These are phyloP conservation scores for Limonomyces culmigenus DNA, from an alignment of 1,284 basidiomycete species.

Conservation along the genomic window DNA sequence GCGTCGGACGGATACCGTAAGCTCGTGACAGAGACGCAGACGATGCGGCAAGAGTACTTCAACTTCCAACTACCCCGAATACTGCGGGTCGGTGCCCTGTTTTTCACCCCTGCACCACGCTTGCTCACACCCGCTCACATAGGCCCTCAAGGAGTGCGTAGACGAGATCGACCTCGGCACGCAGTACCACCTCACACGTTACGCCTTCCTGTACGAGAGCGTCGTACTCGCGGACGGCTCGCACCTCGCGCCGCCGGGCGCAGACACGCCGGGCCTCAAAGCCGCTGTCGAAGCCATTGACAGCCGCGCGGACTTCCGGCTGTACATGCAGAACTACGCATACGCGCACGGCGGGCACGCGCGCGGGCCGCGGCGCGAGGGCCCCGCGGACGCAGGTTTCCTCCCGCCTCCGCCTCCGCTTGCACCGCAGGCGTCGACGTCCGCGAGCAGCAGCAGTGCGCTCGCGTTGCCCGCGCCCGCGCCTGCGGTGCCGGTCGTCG, in stretches of 20 bases:
- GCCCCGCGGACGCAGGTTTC: constrained; percentile 75
- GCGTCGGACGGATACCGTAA: constrained; percentile 85
- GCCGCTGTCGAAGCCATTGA: constrained; percentile 83
- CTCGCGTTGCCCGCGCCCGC: constrained; percentile 10
- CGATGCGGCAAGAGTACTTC: constrained; percentile 91
- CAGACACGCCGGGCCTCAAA: constrained; percentile 71
- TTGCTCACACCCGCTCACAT: constrained; percentile 1
- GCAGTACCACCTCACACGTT: constrained; percentile 91
- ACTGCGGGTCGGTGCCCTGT: constrained; percentile 48
- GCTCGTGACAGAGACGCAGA: constrained; percentile 81
- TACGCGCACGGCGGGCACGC: constrained; percentile 55
- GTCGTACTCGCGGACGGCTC: constrained; percentile 80
- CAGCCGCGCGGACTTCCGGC: constrained; percentile 87
- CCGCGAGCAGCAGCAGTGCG: too few species aligned
- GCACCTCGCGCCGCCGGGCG: constrained; percentile 59
- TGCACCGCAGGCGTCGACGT: too few species aligned
- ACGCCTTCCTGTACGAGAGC: constrained; percentile 89
- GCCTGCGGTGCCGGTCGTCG: constrained; percentile 23
- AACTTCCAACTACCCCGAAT: constrained; percentile 93
- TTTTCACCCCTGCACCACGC: constrained; percentile 1
- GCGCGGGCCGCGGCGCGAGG: constrained; percentile 66
- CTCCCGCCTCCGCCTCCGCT: too few species aligned
- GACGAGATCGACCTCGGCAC: constrained; percentile 95
- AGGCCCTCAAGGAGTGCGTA: constrained; percentile 91
- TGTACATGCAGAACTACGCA: constrained; percentile 94